phyloP scores from a whole-genome alignment of 805 yeast genomes.

The Danielozyma ontarioensis region DNA sequence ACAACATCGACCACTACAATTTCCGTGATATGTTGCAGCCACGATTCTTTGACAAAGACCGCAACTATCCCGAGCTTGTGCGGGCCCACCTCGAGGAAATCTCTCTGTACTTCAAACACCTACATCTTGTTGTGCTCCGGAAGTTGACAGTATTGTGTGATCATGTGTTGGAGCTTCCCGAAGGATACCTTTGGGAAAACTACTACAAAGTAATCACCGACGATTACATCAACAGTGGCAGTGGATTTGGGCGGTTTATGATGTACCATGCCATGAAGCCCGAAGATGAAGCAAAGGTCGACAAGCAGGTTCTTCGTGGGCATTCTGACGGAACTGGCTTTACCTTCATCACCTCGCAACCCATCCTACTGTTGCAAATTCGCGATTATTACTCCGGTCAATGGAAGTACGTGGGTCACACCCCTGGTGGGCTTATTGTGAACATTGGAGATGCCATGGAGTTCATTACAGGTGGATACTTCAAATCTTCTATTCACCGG shows the following conservation, averaged over 20 bases:
- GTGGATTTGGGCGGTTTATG: slow-evolving; percentile 31
- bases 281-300: slow-evolving; percentile 19
- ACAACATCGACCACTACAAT: slow-evolving; percentile 42
- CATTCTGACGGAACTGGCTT: slow-evolving; percentile 28
- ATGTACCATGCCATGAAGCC: slow-evolving; percentile 22
- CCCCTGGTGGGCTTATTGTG: slow-evolving; percentile 23
- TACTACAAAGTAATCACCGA: slow-evolving; percentile 29
- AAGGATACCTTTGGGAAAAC: slow-evolving; percentile 35
- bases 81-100: slow-evolving; percentile 35
- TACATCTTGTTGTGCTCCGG: slow-evolving; percentile 34
- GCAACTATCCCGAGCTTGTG: slow-evolving; percentile 37
- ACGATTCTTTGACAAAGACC: slow-evolving; percentile 19
- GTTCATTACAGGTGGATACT: slow-evolving; percentile 26
- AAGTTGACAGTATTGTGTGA: slow-evolving; percentile 38
- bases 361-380: slow-evolving; percentile 24
- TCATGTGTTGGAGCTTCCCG: slow-evolving; percentile 42
- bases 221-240: slow-evolving; percentile 30
- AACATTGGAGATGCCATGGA: slow-evolving; percentile 28
- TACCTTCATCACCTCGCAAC: slow-evolving; percentile 27
- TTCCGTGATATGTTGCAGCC: slow-evolving; percentile 34
- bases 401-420: slow-evolving; percentile 27
- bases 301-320: slow-evolving; percentile 24
- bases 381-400: slow-evolving; percentile 23
- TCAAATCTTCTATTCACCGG: slow-evolving; percentile 22
- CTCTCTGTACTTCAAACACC: slow-evolving; percentile 28